A percentile compares a stretch with the other conserved stretches of the same genome.
These are phyloP conservation scores for Fonsecaea erecta DNA, from an alignment of 2,329 filamentous ascomycete genomes.

Conservation along the genomic window DNA sequence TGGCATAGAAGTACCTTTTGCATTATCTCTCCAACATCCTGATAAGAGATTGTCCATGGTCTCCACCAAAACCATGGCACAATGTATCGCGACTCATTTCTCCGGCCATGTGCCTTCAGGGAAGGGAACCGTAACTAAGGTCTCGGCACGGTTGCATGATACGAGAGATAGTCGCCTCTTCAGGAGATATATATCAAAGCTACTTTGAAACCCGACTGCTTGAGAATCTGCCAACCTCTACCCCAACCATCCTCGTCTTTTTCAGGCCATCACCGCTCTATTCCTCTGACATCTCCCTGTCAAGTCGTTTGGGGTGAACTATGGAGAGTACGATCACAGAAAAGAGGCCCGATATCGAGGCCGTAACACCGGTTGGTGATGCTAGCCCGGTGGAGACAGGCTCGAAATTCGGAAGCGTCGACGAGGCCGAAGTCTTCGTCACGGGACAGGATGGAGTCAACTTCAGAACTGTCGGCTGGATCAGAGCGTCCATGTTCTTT, in stretches of 20 bases:
- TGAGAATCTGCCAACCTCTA: not conserved
- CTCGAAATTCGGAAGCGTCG: not conserved
- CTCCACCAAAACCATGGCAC: not conserved
- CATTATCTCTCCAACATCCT: not conserved
- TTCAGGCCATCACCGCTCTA: not conserved
- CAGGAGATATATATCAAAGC: not conserved
- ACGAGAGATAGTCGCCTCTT: not conserved
- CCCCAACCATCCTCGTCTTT: not conserved
- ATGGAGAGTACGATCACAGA: not conserved
- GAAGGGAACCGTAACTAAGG: not conserved
- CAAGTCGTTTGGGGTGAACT: not conserved
- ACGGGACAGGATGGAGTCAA: slow-evolving; percentile 50
- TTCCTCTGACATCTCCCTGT: not conserved
- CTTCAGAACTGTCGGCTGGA: slow-evolving; percentile 56
- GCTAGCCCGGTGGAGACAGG: not conserved
- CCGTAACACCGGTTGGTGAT: not conserved
- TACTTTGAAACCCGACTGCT: not conserved
- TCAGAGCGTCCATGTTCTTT: slow-evolving; percentile 55
- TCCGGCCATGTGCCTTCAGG: not conserved
- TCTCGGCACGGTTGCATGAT: not conserved
- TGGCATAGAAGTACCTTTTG: not conserved
- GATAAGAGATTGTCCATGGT: not conserved
- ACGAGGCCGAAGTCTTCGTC: slow-evolving; percentile 51
- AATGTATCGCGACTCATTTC: not conserved
- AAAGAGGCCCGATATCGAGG: slow-evolving; percentile 12